Conservation (phyloP, 2,329 filamentous ascomycete genomes). For the Fonsecaea pedrosoi region DNA sequence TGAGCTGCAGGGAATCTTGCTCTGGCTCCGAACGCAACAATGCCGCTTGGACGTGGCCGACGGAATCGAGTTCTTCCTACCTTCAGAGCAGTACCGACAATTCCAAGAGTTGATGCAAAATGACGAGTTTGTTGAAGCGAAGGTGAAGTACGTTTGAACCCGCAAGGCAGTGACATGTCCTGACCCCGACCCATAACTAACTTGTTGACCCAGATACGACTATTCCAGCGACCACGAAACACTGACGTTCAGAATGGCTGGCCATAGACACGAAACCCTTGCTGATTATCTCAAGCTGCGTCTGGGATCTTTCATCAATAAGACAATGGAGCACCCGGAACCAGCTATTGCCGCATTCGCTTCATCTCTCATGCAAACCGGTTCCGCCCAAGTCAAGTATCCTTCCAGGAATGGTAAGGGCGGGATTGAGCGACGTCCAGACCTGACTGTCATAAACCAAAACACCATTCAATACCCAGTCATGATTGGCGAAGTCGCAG, state of each 20-base stretch:
- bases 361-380: not conserved
- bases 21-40: not conserved
- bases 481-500: conserved; percentile 13
- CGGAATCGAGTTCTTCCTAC: not conserved
- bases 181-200: not conserved
- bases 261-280: not conserved
- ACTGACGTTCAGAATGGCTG: conserved; percentile 9
- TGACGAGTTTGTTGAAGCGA: not conserved
- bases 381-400: not conserved
- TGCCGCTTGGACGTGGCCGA: not conserved
- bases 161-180: not conserved
- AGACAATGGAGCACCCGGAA: not conserved
- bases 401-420: not conserved
- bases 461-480: not conserved
- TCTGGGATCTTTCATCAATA: not conserved
- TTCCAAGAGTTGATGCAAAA: not conserved
- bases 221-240: conserved; percentile 11
- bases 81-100: not conserved
- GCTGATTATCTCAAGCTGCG: not conserved
- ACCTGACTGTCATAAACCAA: not conserved
- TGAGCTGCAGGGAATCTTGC: not conserved
- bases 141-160: not conserved
- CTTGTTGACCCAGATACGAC: conserved; percentile 14
- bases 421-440: not conserved
- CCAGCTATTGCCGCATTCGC: not conserved